phyloP scores from a whole-genome alignment of 148 eudicot genomes.

The Cornus suecica region DNA sequence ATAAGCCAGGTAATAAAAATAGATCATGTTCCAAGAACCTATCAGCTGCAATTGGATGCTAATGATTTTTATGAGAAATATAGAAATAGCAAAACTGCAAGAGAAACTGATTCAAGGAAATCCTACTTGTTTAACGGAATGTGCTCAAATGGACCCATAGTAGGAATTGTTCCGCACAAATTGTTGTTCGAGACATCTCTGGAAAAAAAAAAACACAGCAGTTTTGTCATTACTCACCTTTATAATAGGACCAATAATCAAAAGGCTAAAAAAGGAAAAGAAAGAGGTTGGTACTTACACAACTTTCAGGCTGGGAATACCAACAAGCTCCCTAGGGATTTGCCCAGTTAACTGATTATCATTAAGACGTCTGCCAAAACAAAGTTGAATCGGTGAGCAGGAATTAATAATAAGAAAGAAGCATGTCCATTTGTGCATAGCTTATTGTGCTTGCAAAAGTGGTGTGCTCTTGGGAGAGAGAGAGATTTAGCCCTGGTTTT shows the following conservation, averaged over 20 bases:
- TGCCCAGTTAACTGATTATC: conserved; percentile 65
- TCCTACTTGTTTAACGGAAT: conserved; percentile 87
- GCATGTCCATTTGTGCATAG: not conserved
- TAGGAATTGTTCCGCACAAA: conserved; percentile 90
- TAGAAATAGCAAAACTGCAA: not conserved
- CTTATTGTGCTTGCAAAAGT: not conserved
- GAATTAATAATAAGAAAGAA: not conserved
- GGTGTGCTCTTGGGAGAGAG: not conserved
- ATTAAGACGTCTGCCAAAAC: conserved; percentile 70
- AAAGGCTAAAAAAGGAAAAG: not conserved
- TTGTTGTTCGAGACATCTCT: conserved; percentile 79
- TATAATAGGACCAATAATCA: not conserved
- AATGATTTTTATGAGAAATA: not conserved
- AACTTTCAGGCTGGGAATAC: conserved; percentile 75
- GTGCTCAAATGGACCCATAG: conserved; percentile 80
- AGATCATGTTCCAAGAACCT: not conserved
- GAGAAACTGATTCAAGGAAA: not conserved
- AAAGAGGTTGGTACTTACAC: conserved; percentile 54
- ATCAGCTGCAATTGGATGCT: not conserved
- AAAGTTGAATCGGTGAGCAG: not conserved
- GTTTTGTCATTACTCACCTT: conserved; percentile 2
- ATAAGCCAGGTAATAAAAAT: not conserved
- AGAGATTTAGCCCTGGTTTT: not conserved
- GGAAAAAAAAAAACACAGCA: conserved; percentile 8
- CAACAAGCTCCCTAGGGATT: conserved; percentile 69